phyloP scores from a whole-genome alignment of 2,329 filamentous ascomycete genomes.

The Arthrinium puccinioides region DNA sequence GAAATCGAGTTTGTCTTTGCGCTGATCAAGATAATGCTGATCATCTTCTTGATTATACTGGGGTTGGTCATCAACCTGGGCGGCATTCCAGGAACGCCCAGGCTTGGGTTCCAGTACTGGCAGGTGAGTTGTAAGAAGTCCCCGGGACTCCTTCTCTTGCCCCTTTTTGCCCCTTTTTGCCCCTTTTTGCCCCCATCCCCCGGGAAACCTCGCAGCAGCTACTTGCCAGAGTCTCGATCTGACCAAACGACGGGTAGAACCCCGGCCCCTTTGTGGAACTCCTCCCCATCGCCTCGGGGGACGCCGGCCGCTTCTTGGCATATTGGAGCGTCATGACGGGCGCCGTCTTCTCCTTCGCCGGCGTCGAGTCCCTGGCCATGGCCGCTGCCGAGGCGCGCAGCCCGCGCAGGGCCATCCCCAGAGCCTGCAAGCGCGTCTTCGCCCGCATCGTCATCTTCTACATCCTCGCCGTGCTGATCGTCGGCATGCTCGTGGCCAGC shows the following conservation, averaged over 20 bases:
- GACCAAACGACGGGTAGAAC: conserved; percentile 22
- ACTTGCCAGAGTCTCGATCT: too few species aligned
- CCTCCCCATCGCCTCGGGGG: conserved; percentile 43
- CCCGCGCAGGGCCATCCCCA: conserved; percentile 67
- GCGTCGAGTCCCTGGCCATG: conserved; percentile 70
- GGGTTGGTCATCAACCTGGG: conserved; percentile 55
- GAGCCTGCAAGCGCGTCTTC: conserved; percentile 74
- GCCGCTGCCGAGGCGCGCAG: conserved; percentile 76
- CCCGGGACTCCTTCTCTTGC: neutral
- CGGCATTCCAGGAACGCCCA: conserved; percentile 48
- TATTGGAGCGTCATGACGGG: conserved; percentile 44
- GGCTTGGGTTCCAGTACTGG: conserved; percentile 65
- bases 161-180: neutral
- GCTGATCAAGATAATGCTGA: conserved; percentile 50
- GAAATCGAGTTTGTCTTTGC: conserved; percentile 53
- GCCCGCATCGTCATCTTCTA: conserved; percentile 81
- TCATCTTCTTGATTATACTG: conserved; percentile 57
- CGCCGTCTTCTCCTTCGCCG: conserved; percentile 72
- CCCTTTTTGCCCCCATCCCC: neutral
- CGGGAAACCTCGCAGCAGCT: neutral
- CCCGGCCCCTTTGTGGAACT: conserved; percentile 61
- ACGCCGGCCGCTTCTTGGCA: conserved; percentile 56
- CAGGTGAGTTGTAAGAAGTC: conserved; percentile 25
- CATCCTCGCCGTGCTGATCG: conserved; percentile 62
- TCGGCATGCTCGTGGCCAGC: conserved; percentile 73